These are phyloP conservation scores for Bruguiera hainesii DNA, from an alignment of 441 rosid genomes.

Conservation along the genomic window DNA sequence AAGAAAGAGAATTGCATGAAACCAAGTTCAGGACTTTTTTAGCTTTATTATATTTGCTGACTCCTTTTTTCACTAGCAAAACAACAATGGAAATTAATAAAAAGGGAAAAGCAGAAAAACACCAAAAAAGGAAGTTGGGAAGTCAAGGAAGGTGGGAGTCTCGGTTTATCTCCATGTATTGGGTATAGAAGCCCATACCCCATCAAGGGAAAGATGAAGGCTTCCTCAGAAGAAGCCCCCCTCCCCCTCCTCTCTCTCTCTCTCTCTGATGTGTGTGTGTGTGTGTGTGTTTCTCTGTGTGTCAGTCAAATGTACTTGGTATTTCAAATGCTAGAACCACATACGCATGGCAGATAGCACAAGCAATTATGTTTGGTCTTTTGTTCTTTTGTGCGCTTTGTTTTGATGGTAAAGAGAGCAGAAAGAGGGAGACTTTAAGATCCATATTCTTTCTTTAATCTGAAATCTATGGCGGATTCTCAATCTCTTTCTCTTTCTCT, in stretches of 20 bases:
- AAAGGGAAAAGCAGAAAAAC: background rate
- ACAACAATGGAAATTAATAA: background rate
- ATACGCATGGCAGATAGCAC: too few species aligned
- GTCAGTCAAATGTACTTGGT: too few species aligned
- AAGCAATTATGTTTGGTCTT: too few species aligned
- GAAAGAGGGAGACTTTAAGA: too few species aligned
- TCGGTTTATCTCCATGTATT: background rate
- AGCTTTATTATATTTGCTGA: constrained; percentile 1
- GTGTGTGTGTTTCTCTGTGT: too few species aligned
- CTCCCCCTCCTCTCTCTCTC: background rate
- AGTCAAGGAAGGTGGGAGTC: constrained; percentile 24
- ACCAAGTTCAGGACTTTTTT: background rate
- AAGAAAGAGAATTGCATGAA: background rate
- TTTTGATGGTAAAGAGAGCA: too few species aligned
- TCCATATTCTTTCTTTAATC: background rate
- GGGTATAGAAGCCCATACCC: constrained; percentile 9
- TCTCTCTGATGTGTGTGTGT: background rate
- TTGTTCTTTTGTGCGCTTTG: too few species aligned
- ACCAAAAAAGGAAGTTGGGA: background rate
- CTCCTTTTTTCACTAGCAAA: background rate
- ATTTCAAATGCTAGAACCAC: too few species aligned
- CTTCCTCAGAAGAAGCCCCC: background rate
- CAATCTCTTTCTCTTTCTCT: too few species aligned
- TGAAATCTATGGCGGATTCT: background rate
- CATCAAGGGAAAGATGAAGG: constrained; percentile 11